phyloP scores from a whole-genome alignment of 2,329 filamentous ascomycete species.

The Ceratocystis albifundus region DNA sequence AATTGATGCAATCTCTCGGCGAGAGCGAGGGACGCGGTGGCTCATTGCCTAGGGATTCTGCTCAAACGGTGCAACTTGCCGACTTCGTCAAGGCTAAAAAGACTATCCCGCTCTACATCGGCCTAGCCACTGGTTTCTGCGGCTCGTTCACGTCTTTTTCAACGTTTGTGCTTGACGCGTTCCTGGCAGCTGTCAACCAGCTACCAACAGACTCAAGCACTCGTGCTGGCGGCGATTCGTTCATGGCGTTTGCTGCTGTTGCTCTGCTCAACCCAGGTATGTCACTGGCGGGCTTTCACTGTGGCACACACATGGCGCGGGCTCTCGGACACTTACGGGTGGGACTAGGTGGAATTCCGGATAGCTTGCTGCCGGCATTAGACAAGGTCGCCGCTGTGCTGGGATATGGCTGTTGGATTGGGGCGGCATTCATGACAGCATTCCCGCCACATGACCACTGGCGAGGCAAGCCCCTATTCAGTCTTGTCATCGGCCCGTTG shows the following conservation, averaged over 20 bases:
- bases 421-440: conserved; percentile 57
- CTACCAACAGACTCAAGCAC: conserved; percentile 37
- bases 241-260: conserved; percentile 69
- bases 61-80: background rate
- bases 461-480: conserved; percentile 65
- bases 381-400: conserved; percentile 55
- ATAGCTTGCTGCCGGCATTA: conserved; percentile 35
- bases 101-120: conserved; percentile 78
- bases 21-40: conserved; percentile 18
- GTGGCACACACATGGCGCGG: conserved; percentile 68
- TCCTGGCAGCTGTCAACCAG: conserved; percentile 67
- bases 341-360: conserved; percentile 14
- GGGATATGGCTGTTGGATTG: conserved; percentile 65
- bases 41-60: background rate
- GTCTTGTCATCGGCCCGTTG: conserved; percentile 69
- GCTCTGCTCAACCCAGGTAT: conserved; percentile 60
- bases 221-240: conserved; percentile 64
- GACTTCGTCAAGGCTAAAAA: conserved; percentile 56
- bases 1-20: conserved; percentile 14
- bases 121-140: conserved; percentile 75
- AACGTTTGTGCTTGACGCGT: conserved; percentile 67
- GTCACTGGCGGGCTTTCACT: conserved; percentile 55
- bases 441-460: conserved; percentile 57
- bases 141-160: conserved; percentile 88
- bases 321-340: conserved; percentile 37